Evolutionary conservation across 352 stramenopile genomes (phyloP).

Genomic region (Phytopythium vexans): DNA sequence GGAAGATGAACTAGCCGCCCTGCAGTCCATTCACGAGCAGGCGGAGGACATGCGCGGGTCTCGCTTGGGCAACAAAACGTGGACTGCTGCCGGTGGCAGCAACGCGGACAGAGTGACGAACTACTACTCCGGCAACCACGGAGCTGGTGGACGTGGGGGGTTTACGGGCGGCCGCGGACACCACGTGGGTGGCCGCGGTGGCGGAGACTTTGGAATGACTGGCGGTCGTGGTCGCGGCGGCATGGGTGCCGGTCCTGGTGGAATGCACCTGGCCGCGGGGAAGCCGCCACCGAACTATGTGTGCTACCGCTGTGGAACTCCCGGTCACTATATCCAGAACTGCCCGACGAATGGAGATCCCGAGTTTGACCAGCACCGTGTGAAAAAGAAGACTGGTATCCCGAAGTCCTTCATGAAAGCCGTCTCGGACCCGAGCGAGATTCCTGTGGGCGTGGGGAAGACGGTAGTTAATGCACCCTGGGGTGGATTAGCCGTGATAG

Average conservation of each 20-base stretch:
- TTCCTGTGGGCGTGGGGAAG: conserved; percentile 76
- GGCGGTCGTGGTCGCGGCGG: conserved; percentile 34
- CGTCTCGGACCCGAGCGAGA: conserved; percentile 82
- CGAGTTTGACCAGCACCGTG: conserved; percentile 84
- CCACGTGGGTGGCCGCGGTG: conserved; percentile 33
- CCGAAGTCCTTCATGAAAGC: conserved; percentile 89
- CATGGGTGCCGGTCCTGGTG: conserved; percentile 14
- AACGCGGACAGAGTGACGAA: conserved; percentile 80
- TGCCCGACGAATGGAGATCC: conserved; percentile 87
- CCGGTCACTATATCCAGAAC: conserved; percentile 87
- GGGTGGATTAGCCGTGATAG: conserved; percentile 87
- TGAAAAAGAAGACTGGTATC: conserved; percentile 88
- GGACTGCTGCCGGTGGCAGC: conserved; percentile 68
- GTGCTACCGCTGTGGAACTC: conserved; percentile 80
- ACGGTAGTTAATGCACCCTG: conserved; percentile 86
- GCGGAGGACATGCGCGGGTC: conserved; percentile 76
- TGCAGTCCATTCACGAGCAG: conserved; percentile 84
- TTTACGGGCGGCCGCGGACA: conserved; percentile 33
- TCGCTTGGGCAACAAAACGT: conserved; percentile 83
- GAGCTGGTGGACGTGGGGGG: conserved; percentile 30
- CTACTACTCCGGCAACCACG: conserved; percentile 51
- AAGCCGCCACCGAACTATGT: conserved; percentile 83
- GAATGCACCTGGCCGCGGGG: conserved; percentile 27
- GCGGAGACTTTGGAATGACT: conserved; percentile 46
- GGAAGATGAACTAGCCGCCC: conserved; percentile 79